These are phyloP conservation scores for Colletotrichum lentis DNA, from an alignment of 2,329 filamentous ascomycete species.

Conservation along the genomic window DNA sequence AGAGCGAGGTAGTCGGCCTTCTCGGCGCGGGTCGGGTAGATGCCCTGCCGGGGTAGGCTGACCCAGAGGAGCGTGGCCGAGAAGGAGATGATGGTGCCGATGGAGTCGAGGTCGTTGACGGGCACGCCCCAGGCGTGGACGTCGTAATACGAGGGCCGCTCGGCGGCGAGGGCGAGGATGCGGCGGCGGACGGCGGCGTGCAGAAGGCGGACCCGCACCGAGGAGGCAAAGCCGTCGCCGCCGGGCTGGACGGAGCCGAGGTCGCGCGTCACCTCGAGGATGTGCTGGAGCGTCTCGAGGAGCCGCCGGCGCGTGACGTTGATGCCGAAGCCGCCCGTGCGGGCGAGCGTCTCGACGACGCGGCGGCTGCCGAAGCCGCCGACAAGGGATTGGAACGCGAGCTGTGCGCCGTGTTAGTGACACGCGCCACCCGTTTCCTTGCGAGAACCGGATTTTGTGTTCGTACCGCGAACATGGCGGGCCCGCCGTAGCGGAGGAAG, in stretches of 20 bases:
- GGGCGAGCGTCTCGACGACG: constrained; percentile 76
- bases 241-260: constrained; percentile 72
- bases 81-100: constrained; percentile 77
- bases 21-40: constrained; percentile 69
- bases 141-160: constrained; percentile 67
- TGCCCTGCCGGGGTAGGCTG: constrained; percentile 75
- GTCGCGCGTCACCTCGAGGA: constrained; percentile 74
- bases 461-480: constrained; percentile 65
- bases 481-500: constrained; percentile 78
- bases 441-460: constrained; percentile 21
- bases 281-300: constrained; percentile 77
- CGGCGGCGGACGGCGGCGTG: constrained; percentile 70
- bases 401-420: constrained; percentile 44
- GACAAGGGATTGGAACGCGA: constrained; percentile 71
- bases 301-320: constrained; percentile 71
- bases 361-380: constrained; percentile 77
- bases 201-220: constrained; percentile 70
- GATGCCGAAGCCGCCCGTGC: constrained; percentile 77
- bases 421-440: constrained; percentile 24
- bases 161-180: constrained; percentile 64
- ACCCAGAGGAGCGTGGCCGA: constrained; percentile 73
- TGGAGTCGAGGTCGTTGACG: constrained; percentile 78
- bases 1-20: constrained; percentile 75
- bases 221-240: constrained; percentile 68
- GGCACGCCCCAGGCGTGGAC: constrained; percentile 66